Conservation (phyloP, 2,329 filamentous ascomycete genomes). For the Verticillium longisporum region DNA sequence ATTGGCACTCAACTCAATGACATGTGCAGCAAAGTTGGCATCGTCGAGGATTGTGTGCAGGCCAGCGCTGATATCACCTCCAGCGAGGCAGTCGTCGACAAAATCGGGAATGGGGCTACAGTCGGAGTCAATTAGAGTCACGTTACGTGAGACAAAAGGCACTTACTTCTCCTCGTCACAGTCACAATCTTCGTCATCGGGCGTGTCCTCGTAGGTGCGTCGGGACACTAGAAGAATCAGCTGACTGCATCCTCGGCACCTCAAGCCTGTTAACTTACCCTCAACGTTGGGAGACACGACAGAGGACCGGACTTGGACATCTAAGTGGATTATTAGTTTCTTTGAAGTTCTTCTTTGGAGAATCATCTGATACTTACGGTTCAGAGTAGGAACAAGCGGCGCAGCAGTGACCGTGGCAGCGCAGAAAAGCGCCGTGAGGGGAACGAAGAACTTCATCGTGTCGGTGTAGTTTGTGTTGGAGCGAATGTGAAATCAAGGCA, state of each 20-base stretch:
- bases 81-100: not conserved
- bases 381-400: not conserved
- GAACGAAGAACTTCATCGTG: not conserved
- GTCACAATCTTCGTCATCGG: not conserved
- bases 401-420: not conserved
- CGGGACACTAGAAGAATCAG: not conserved
- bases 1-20: not conserved
- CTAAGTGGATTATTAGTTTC: not conserved
- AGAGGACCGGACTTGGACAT: not conserved
- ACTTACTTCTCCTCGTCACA: not conserved
- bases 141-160: not conserved
- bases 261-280: not conserved
- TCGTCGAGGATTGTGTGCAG: not conserved
- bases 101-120: not conserved
- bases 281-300: not conserved
- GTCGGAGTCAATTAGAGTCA: not conserved
- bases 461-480: not conserved
- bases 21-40: not conserved
- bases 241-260: no score
- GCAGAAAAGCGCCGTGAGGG: not conserved
- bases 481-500: not conserved
- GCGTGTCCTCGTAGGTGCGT: not conserved
- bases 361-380: not conserved
- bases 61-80: not conserved
- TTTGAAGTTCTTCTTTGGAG: not conserved